Conservation (phyloP, 345 rosid genomes). For the Euphorbia lathyris region DNA sequence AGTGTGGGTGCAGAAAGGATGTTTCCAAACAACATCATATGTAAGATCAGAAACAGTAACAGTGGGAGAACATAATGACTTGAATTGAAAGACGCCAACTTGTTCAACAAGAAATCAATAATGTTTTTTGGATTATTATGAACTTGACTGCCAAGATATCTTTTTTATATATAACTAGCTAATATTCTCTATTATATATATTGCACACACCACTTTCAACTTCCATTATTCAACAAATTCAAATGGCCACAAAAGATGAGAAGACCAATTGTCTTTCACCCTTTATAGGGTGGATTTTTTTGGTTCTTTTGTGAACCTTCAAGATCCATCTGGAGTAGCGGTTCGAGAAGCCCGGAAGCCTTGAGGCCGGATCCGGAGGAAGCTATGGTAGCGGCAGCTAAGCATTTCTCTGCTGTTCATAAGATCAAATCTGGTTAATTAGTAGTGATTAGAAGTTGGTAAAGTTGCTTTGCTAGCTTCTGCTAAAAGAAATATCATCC, state of each 20-base stretch:
- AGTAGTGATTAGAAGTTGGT: background rate
- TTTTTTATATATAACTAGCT: background rate
- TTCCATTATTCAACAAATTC: too few relatives aligned
- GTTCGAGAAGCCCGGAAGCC: background rate
- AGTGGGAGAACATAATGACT: background rate
- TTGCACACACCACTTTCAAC: too few relatives aligned
- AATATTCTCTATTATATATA: too few relatives aligned
- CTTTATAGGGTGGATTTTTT: slow-evolving; percentile 5
- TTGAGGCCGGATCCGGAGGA: slow-evolving; percentile 32
- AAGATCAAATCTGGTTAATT: slow-evolving; percentile 18
- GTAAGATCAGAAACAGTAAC: background rate
- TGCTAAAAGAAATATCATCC: too few relatives aligned
- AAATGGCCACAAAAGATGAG: slow-evolving; percentile 16
- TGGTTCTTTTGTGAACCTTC: background rate
- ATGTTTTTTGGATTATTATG: too few relatives aligned
- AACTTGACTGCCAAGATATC: slow-evolving; percentile 4
- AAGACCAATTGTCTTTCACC: background rate
- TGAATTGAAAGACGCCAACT: background rate
- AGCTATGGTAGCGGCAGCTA: slow-evolving; percentile 32
- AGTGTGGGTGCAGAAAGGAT: background rate
- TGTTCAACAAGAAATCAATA: background rate
- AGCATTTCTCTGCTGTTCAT: slow-evolving; percentile 42
- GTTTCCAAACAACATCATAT: background rate
- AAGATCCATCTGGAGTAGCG: background rate
- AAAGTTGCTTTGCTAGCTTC: too few relatives aligned